Percentiles rank a stretch among this genome's conserved stretches.
phyloP scores from a whole-genome alignment of 139 green algal genomes.

The Klebsormidium nitens region DNA sequence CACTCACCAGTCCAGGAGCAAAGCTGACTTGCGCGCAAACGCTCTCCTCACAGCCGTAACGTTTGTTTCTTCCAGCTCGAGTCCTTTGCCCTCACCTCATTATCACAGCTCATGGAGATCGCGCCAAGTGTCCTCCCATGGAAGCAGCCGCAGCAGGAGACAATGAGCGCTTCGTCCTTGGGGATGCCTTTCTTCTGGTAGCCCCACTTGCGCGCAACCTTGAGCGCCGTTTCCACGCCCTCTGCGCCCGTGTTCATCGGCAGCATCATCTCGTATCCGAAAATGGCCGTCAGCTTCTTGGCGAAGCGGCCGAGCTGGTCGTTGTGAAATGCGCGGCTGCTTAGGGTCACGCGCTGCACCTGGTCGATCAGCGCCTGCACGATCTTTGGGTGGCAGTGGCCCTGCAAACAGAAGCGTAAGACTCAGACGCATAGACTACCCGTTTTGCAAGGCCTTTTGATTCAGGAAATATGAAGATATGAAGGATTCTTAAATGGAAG shows the following conservation, averaged over 20 bases:
- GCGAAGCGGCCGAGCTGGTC: conserved; percentile 89
- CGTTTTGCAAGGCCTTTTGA: too few relatives aligned
- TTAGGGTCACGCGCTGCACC: conserved; percentile 76
- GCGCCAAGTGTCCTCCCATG: conserved; percentile 89
- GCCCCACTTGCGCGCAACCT: conserved; percentile 89
- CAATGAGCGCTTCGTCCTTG: conserved; percentile 69
- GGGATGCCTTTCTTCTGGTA: conserved; percentile 95
- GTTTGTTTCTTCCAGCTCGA: too few relatives aligned
- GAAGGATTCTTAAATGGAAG: too few relatives aligned
- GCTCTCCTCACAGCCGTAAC: too few relatives aligned
- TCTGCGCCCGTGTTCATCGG: conserved; percentile 89
- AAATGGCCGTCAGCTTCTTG: conserved; percentile 76
- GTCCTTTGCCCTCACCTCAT: too few relatives aligned
- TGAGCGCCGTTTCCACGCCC: conserved; percentile 92
- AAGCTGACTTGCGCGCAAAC: too few relatives aligned
- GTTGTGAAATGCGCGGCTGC: conserved; percentile 95
- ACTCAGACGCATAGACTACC: too few relatives aligned
- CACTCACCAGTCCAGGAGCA: too few relatives aligned
- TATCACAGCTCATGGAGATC: conserved; percentile 82
- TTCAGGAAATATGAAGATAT: too few relatives aligned
- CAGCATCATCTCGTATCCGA: conserved; percentile 50
- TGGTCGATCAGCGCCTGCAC: conserved; percentile 77
- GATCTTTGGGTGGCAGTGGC: conserved; percentile 94
- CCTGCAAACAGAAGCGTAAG: too few relatives aligned
- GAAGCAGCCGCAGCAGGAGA: conserved; percentile 93